phyloP scores from a whole-genome alignment of 208 protist species.

The Naegleria lovaniensis region DNA sequence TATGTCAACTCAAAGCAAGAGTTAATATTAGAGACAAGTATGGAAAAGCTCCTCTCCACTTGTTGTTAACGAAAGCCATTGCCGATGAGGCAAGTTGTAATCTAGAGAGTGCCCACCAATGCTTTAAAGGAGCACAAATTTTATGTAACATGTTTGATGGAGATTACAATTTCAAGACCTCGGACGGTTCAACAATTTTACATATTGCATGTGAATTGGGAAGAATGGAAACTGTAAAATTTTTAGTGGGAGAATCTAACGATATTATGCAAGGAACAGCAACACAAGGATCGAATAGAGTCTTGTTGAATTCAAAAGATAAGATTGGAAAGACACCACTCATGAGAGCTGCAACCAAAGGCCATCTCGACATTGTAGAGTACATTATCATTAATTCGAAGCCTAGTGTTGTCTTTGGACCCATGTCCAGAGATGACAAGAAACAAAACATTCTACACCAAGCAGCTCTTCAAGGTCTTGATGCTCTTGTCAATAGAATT shows the following conservation, averaged over 20 bases:
- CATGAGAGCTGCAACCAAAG: neutral
- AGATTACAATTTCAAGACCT: constrained; percentile 21
- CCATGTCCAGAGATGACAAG: neutral
- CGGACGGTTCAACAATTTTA: constrained; percentile 15
- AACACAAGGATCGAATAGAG: neutral
- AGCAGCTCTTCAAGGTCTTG: neutral
- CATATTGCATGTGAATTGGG: constrained; percentile 14
- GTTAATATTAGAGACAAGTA: constrained; percentile 20
- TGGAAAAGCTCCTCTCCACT: constrained; percentile 11
- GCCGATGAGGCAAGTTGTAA: neutral
- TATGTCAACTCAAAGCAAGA: neutral
- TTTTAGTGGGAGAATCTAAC: neutral
- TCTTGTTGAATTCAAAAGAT: neutral
- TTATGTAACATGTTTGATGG: neutral
- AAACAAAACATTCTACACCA: neutral
- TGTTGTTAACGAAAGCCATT: neutral
- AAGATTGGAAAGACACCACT: neutral
- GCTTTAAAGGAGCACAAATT: neutral
- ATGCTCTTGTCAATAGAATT: neutral
- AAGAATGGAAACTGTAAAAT: neutral
- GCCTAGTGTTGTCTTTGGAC: neutral
- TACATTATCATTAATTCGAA: neutral
- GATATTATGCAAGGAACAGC: neutral
- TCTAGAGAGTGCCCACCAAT: neutral
- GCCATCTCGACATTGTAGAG: neutral